Conservation (phyloP, 1,139 yeast genomes). For the Yamadazyma blattariae region DNA sequence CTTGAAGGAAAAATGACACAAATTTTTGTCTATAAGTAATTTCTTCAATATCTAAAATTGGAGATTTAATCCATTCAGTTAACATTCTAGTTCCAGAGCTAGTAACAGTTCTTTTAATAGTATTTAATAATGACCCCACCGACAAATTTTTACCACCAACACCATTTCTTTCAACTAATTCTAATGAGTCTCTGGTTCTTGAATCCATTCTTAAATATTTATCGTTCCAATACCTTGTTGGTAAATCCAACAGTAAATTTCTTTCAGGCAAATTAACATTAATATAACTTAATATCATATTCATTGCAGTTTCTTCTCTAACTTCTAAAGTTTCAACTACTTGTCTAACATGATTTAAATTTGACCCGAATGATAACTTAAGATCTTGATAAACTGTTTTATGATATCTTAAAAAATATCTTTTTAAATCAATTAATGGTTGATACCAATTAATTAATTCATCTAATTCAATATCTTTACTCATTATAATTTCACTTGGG, state of each 20-base stretch:
- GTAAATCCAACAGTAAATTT: slow-evolving; percentile 35
- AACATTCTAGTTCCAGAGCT: slow-evolving; percentile 77
- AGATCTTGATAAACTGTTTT: slow-evolving; percentile 28
- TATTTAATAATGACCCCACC: slow-evolving; percentile 67
- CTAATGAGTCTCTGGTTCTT: slow-evolving; percentile 79
- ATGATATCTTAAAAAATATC: slow-evolving; percentile 60
- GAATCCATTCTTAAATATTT: slow-evolving; percentile 76
- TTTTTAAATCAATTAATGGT: slow-evolving; percentile 57
- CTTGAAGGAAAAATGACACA: slow-evolving; percentile 51
- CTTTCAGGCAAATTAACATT: slow-evolving; percentile 41
- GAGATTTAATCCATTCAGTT: slow-evolving; percentile 81
- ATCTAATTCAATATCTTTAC: slow-evolving; percentile 30
- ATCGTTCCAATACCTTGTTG: slow-evolving; percentile 38
- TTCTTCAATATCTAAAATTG: slow-evolving; percentile 58
- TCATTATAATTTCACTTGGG: slow-evolving; percentile 64
- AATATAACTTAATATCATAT: slow-evolving; percentile 40
- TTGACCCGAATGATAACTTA: slow-evolving; percentile 40
- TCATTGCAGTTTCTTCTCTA: slow-evolving; percentile 43
- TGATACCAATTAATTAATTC: slow-evolving; percentile 49
- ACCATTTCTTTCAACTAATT: slow-evolving; percentile 50
- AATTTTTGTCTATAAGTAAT: slow-evolving; percentile 60
- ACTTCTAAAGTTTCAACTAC: slow-evolving; percentile 53
- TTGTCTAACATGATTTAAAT: slow-evolving; percentile 52
- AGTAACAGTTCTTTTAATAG: slow-evolving; percentile 72
- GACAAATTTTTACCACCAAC: slow-evolving; percentile 53